These are phyloP conservation scores for Fusarium nisikadoi DNA, from an alignment of 2,329 filamentous ascomycete species.

Conservation along the genomic window DNA sequence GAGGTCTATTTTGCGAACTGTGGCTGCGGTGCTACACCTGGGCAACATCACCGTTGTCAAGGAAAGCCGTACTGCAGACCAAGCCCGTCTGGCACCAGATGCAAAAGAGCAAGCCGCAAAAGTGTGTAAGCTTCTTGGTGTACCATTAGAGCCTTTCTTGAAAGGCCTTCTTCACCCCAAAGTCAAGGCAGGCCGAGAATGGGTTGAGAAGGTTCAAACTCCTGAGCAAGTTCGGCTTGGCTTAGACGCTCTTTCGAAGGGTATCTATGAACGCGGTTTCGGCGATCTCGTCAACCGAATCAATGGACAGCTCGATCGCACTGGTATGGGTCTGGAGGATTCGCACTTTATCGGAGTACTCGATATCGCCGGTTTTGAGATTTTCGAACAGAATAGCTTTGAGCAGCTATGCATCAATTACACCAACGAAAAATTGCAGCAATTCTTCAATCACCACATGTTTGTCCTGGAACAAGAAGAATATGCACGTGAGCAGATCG, in stretches of 20 bases:
- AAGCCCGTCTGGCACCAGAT: slow-evolving; percentile 83
- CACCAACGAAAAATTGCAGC: slow-evolving; percentile 98
- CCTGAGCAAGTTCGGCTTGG: slow-evolving; percentile 93
- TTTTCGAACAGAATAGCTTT: slow-evolving; percentile 98
- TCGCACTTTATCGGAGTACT: slow-evolving; percentile 97
- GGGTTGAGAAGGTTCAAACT: slow-evolving; percentile 98
- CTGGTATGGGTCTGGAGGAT: slow-evolving; percentile 84
- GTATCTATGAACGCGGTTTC: slow-evolving; percentile 96
- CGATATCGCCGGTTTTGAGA: slow-evolving; percentile 99
- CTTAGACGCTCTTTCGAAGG: slow-evolving; percentile 92
- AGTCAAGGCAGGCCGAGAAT: slow-evolving; percentile 95
- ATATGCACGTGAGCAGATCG: slow-evolving; percentile 96
- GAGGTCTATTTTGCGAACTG: slow-evolving; percentile 81
- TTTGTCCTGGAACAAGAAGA: slow-evolving; percentile 99
- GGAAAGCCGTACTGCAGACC: slow-evolving; percentile 90
- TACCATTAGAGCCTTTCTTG: slow-evolving; percentile 84
- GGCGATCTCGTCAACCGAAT: slow-evolving; percentile 92
- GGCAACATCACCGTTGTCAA: slow-evolving; percentile 92
- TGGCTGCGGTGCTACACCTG: slow-evolving; percentile 91
- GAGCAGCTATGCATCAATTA: slow-evolving; percentile 99
- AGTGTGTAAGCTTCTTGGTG: slow-evolving; percentile 86
- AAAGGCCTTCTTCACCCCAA: slow-evolving; percentile 90
- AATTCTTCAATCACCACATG: slow-evolving; percentile 99
- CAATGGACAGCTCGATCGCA: slow-evolving; percentile 90
- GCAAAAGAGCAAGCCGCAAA: slow-evolving; percentile 79